Evolutionary conservation across 257 asterid genomes (phyloP), one percentile per base, ranked within the genome.

Genomic region (Hygrophila difformis): DNA sequence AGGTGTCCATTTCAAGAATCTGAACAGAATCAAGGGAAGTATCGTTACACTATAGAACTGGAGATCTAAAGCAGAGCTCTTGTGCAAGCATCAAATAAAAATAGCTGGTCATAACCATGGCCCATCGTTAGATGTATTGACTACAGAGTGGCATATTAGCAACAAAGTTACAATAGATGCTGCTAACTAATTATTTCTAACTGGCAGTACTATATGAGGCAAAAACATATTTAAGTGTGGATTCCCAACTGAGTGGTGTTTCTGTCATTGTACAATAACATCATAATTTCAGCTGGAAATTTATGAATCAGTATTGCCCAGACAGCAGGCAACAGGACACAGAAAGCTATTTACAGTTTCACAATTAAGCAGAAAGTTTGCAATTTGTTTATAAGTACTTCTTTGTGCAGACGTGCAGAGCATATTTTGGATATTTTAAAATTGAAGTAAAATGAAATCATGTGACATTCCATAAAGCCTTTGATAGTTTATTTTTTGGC

Each of bases 1-100:
- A 91, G 41, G 99, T 91, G 73, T 91, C 99, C 99, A 91, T 91
- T 69, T 91, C 99, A 15, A 91, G 97, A 66, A 91, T 91, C 97
- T 86, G 82, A 57, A 66, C 64, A 72, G 50, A 39, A 56, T 34
- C 29, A 58, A 67, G 53, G 24, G 19, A 50, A 10, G 52, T 40
- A 38, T 57, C 35, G 29, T 44, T 39, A 42, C 39, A 29, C 12
- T 18, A 49, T 20, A 18, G 44, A 48, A 53, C 39, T 48, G 50
- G 53, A 55, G 46, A 57, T 43, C 44, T 9, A 35, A 48, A 57
- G 40, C 18, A 46, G 35, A 21, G 29, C 17, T 28, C 19, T 45
- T 16, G 26, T 8, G 19, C 19, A 6, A 23, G 44, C 20, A 50
- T 21, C 47, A 55, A 47, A 22, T 12, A 49, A 31, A 44, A 22